Evolutionary conservation across 2,329 filamentous ascomycete species (phyloP), one percentile per base, ranked within the genome.

Genomic region (Xylaria polymorpha): DNA sequence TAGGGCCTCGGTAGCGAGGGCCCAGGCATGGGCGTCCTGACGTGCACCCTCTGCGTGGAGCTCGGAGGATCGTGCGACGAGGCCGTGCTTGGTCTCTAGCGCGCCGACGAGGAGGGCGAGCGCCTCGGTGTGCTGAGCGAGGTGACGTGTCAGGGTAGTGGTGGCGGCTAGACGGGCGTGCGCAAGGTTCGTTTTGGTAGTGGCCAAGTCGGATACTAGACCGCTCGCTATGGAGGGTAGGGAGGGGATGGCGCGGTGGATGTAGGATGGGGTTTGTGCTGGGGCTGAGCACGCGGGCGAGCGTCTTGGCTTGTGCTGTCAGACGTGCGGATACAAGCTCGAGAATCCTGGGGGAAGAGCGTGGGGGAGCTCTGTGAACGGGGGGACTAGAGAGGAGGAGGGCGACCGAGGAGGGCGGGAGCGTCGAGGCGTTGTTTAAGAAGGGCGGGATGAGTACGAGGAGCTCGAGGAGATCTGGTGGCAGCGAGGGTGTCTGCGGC

Each of bases 201-300:
- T 68, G 2, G 74, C 66, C 4, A 84, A 74, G 3, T 78, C 69
- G 14, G 75, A 41, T n/a, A 74, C 76, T 1, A 88, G 81, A 2
- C 79, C 67, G 4, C 77, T 71, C 20, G 84, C 77, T 29, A 82
- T 78, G 1, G 78, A 70, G 0, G 85, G 79, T 1, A 91, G 80
- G 20, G 81, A 79, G 0, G 87, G 81, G 59, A 90, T 85, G 29
- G 82, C 78, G 22, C 88, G 87, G 79, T 90, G 88, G n/a, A 90
- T 80, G 74, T 83, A 87, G 22, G 86, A 86, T 0, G 86, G 86
- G 81, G 76, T 87, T 87, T 0, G 84, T 87, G 18, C 79, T 79
- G 0, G 86, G 85, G 70, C 84, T 81, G 3, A 82, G 77, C 41
- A 86, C 79, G 46, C 86, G 83, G 1, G 85, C 82, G 29, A 89